These are phyloP conservation scores for Chenopodium formosanum DNA, from an alignment of 148 eudicot genomes.

Conservation along the genomic window DNA sequence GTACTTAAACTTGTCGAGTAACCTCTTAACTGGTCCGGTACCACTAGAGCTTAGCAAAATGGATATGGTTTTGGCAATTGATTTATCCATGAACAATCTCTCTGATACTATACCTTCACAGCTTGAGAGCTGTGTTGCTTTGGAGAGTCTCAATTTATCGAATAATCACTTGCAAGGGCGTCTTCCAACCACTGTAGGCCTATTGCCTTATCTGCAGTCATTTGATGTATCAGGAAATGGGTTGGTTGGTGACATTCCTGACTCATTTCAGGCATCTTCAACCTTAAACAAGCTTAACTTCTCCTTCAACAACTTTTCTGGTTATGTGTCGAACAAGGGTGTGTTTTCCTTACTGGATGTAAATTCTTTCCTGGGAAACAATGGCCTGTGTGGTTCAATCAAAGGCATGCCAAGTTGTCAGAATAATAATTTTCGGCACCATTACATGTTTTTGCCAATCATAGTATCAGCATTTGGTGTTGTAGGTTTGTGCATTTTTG, in stretches of 20 bases:
- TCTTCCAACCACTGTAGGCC: slow-evolving; percentile 54
- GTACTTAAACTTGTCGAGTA: slow-evolving; percentile 71
- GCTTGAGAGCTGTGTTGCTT: slow-evolving; percentile 68
- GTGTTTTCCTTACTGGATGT: slow-evolving; percentile 45
- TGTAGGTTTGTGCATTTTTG: slow-evolving; percentile 41
- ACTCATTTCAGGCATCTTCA: slow-evolving; percentile 51
- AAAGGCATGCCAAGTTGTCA: slow-evolving; percentile 51
- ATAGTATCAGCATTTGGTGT: slow-evolving; percentile 36
- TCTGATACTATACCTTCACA: slow-evolving; percentile 62
- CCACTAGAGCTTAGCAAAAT: slow-evolving; percentile 78
- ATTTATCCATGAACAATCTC: slow-evolving; percentile 60
- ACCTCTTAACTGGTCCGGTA: slow-evolving; percentile 54
- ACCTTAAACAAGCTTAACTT: slow-evolving; percentile 54
- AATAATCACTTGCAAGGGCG: slow-evolving; percentile 46
- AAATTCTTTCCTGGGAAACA: slow-evolving; percentile 58
- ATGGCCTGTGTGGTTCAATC: slow-evolving; percentile 60
- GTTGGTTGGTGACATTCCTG: slow-evolving; percentile 54
- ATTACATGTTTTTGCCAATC: slow-evolving; percentile 34
- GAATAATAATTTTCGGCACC: slow-evolving; percentile 27
- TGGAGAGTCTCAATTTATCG: slow-evolving; percentile 67
- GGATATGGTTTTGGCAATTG: slow-evolving; percentile 85
- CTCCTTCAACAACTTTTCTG: slow-evolving; percentile 67
- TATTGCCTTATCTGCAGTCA: slow-evolving; percentile 53
- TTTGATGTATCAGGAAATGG: slow-evolving; percentile 60
- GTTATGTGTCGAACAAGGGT: slow-evolving; percentile 46